Evolutionary conservation across 495 filamentous ascomycete species (phyloP), one percentile per base, ranked within the genome.

Genomic region (Echria macrotheca): DNA sequence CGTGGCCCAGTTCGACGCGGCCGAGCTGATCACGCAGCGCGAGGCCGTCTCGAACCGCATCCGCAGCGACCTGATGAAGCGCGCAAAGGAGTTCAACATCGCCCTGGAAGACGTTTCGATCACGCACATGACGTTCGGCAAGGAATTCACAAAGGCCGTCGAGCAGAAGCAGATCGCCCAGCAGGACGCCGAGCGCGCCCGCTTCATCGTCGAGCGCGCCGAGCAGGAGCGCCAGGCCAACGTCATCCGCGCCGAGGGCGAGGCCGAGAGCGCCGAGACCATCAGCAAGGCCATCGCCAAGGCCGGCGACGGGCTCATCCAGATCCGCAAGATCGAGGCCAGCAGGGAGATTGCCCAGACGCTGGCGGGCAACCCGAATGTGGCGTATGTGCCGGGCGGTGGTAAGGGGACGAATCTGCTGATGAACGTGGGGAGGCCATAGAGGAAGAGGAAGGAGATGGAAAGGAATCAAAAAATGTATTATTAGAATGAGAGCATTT

Each of bases 101-200:
- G 86, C 87, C 25, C 86, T 99, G 33, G 93, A 99, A 70, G 93
- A 99, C 61, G 93, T 99, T 49, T 94, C 87, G 59, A 99, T 99
- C 76, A 99, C 93, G 33, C 93, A 99, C 81, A 97, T 99, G 93
- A 97, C 93, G 46, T 99, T 99, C 70, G 93, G 93, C 48, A 91
- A 89, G 74, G 93, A 99, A 73, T 99, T 99, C 83, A 99, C 93
- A 50, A 81, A 82, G 54, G 93, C 93, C 52, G 93, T 99, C 60
- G 93, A 99, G 75, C 94, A 99, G 79, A 99, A 99, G 80, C 93
- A 99, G 77, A 99, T 99, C 68, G 93, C 93, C 21, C 93, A 99
- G 74, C 93, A 99, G 70, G 93, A 99, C 64, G 93, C 93, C 50
- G 93, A 99, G 78, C 79, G 93, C 45, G 91, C 91, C 21, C 77